Evolutionary conservation across 495 filamentous ascomycete species (phyloP), one percentile per base, ranked within the genome.

Genomic region (Annulohypoxylon maeteangense): DNA sequence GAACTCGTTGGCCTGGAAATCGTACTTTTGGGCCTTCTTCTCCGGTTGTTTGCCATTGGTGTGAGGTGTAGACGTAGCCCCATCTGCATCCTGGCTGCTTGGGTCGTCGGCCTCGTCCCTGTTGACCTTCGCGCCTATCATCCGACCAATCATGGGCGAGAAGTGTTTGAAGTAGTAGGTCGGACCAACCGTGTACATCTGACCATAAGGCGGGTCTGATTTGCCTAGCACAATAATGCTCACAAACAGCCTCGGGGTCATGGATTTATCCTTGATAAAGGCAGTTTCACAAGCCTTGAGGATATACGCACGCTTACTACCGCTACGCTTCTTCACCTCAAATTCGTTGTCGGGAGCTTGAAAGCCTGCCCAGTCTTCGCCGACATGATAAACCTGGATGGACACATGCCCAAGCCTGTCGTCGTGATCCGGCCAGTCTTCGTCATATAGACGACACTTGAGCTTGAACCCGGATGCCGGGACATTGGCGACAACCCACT

Each of bases 1-100:
- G 48, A 98, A 89, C 68, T 97, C 90, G 77, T 94, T 95, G 38
- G 95, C 93, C 86, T 97, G 93, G 81, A 98, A 98, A 77, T 94
- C 91, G 76, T 94, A 94, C 79, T 87, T 90, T 62, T 90, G 81
- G n/a, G 88, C 82, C 66, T 84, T 85, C 73, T 67, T 84, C 62
- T 73, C 79, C 77, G 38, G 81, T 78, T 66, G 72, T n/a, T 75
- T 71, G 32, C 68, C 54, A 25, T 76, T 22, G 6, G 74, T 54
- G 34, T 78, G 62, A 10, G 63, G 60, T 10, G 25, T 10, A 22
- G 66, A 62, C n/a, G 45, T 18, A n/a, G 69, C 64, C 22, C 66
- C 77, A 3, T 77, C 68, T 4, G 44, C 20, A 18, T 71, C 55
- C 4, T 70, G 55, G n/a, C 69, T 44, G 76, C 80, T 38, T 80